Conservation (phyloP, 805 yeast genomes). For the Wickerhamomyces bisporus region DNA sequence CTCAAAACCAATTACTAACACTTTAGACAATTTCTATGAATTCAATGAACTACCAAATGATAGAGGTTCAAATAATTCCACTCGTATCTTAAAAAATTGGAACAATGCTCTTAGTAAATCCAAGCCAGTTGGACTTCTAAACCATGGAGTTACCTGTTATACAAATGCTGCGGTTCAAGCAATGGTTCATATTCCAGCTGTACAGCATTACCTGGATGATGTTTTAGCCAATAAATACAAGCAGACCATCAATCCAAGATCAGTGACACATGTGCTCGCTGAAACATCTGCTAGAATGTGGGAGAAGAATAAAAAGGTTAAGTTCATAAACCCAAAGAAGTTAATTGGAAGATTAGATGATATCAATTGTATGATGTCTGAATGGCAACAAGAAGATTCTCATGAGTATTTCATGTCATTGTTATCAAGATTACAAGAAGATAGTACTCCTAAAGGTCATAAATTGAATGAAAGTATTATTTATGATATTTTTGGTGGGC, state of each 20-base stretch:
- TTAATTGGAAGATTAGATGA: constrained; percentile 69
- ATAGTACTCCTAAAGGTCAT: constrained; percentile 83
- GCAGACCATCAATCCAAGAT: constrained; percentile 40
- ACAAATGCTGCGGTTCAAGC: constrained; percentile 95
- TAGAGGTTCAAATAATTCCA: constrained; percentile 56
- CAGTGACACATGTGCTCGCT: constrained; percentile 64
- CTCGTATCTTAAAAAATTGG: constrained; percentile 70
- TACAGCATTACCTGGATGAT: constrained; percentile 75
- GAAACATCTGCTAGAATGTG: constrained; percentile 68
- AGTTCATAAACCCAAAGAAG: constrained; percentile 68
- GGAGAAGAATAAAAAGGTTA: constrained; percentile 33
- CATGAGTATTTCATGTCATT: constrained; percentile 96
- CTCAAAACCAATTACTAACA: constrained; percentile 31
- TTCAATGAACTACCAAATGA: constrained; percentile 55
- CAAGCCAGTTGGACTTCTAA: constrained; percentile 67
- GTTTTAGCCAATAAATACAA: constrained; percentile 51
- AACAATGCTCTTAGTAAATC: constrained; percentile 38
- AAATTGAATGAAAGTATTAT: constrained; percentile 77
- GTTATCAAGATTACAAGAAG: constrained; percentile 84
- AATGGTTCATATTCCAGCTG: constrained; percentile 83
- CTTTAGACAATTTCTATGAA: constrained; percentile 53
- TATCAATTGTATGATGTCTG: constrained; percentile 93
- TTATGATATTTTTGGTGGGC: constrained; percentile 93
- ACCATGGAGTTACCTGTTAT: constrained; percentile 95
- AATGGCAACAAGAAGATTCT: constrained; percentile 97